Base-by-base conservation (phyloP, 176 grass and related monocot genomes). In the Neostapfia colusana region DNA sequence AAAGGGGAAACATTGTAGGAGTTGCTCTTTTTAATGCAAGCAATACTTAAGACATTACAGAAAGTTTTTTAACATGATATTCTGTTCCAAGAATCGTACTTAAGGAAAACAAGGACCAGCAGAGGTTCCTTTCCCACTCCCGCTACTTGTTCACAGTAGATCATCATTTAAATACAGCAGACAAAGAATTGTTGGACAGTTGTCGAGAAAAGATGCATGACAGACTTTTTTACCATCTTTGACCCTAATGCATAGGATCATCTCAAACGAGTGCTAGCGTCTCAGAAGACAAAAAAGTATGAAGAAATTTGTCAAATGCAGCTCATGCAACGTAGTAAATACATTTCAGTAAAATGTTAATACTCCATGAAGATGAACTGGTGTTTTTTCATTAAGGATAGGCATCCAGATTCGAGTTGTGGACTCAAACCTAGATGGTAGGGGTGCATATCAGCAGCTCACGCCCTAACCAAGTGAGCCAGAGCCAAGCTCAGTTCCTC, bases 21-120 rank as follows among this genome's bases (percentile, higher is more conserved):
- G n/a, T n/a, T n/a, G n/a, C n/a, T n/a, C n/a, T n/a, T n/a, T n/a
- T n/a, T n/a, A n/a, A n/a, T n/a, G n/a, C n/a, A n/a, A n/a, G n/a
- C n/a, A n/a, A n/a, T n/a, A n/a, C n/a, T n/a, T n/a, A n/a, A n/a
- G 72, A 20, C 38, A 75, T 56, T 60, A 20, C 72, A 62, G 16
- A 5, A 4, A 75, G 3, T 28, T 61, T 14, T 56, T 73, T 41
- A 9, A 59, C 56, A 59, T 27, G 56, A n/a, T n/a, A n/a, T 40
- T 50, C 31, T 53, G 26, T 51, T 71, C 69, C 20, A 25, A 1
- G 16, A 15, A 59, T 28, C 72, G 0, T 74, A 21, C 10, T 61
- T 56, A 57, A 24, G n/a, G 20, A 57, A 67, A 54, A n/a, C 70
- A 40, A 57, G 51, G 3, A 59, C 24, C 36, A 4, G 6, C n/a